Evolutionary conservation across 352 stramenopile genomes (phyloP), one percentile per base, ranked within the genome.

Genomic region (Phytophthora ohioensis): DNA sequence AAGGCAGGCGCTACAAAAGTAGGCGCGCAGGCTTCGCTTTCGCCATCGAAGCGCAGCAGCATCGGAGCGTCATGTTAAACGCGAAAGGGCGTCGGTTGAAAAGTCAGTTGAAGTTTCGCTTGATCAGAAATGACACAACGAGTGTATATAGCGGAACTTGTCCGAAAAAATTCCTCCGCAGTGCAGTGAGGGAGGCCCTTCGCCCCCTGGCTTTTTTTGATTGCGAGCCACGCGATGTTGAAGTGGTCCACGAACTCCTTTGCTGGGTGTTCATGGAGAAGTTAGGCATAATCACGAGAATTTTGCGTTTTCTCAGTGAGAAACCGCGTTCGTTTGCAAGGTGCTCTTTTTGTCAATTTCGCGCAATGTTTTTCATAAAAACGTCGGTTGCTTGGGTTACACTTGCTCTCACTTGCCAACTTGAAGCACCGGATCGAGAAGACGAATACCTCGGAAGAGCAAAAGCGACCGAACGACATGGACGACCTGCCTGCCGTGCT

Each of bases 401-500:
- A 34, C 35, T 36, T n/a, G 13, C 36, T 27, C 57, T 63, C 67
- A 75, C 31, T 76, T 30, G 21, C 45, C 54, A 81, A 81, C 69
- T 81, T 81, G 61, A 81, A 81, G 66, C 56, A 61, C 30, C 12
- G 21, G 41, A 6, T 8, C 7, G 21, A 27, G 31, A 68, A 64
- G 42, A 69, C 35, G 35, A 60, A 63, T 4, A 17, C 30, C 35
- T 12, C n/a, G 4, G 17, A 64, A 51, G 17, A 21, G 41, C 41
- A 27, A 46, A 54, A 52, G 41, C 51, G 41, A 57, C 56, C 8
- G 10, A 41, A 67, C 48, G 21, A 62, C 39, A 79, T 81, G 69
- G 57, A 78, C 27, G 73, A 81, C 12, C 64, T 93, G 31, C 85
- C 85, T 8, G 58, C 51, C 21, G 79, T 79, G 11, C 21, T 91